Evolutionary conservation across 352 stramenopile genomes (phyloP).

Genomic region (Pythium insidiosum): DNA sequence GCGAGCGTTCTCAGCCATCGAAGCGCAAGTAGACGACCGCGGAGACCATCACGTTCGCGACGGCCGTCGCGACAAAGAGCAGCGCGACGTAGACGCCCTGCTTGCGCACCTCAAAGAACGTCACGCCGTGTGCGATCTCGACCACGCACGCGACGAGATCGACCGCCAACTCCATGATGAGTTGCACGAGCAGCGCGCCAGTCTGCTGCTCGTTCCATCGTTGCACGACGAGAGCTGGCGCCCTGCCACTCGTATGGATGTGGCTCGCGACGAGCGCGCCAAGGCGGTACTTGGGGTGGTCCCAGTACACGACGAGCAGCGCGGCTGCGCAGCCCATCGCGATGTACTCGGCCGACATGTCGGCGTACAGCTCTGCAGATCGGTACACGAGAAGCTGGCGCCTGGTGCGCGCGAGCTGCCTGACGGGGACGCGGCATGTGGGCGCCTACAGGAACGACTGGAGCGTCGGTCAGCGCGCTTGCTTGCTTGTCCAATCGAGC

Average conservation of each 20-base stretch:
- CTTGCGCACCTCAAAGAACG: neutral
- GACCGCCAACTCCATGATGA: conserved; percentile 14
- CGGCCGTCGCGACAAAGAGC: conserved; percentile 19
- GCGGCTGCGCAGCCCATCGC: neutral
- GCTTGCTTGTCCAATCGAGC: too few relatives aligned
- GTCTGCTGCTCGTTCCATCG: neutral
- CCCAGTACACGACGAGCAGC: conserved; percentile 6
- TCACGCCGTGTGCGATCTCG: conserved; percentile 19
- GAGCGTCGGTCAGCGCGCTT: too few relatives aligned
- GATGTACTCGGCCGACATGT: conserved; percentile 4
- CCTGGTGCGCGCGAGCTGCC: too few relatives aligned
- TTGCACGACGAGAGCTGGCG: too few relatives aligned
- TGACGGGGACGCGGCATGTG: too few relatives aligned
- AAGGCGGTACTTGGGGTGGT: conserved; percentile 22
- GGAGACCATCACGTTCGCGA: conserved; percentile 28
- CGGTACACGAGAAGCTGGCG: neutral
- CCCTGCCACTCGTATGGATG: too few relatives aligned
- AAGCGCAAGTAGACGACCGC: conserved; percentile 21
- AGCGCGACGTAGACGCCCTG: conserved; percentile 18
- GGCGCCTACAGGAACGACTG: too few relatives aligned
- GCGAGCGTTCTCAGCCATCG: too few relatives aligned
- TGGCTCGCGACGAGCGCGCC: neutral
- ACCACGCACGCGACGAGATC: conserved; percentile 19
- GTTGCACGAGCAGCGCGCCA: conserved; percentile 9
- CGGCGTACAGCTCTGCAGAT: neutral